Percentiles rank a stretch among this genome's conserved stretches.
Conservation (phyloP, 192 early-diverging fungal species). For the Mortierella antarctica region DNA sequence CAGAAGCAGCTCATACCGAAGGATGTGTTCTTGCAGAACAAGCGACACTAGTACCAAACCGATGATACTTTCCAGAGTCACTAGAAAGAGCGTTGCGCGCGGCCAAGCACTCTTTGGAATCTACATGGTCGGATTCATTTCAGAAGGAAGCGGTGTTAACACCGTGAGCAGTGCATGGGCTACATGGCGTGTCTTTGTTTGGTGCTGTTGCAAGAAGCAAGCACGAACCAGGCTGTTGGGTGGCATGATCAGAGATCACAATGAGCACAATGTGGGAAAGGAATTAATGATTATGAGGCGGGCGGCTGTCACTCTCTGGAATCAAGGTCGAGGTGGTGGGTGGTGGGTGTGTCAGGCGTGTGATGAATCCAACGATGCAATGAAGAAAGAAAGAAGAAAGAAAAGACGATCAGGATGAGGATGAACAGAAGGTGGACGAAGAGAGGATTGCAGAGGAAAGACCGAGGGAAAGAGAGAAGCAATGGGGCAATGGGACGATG, state of each 20-base stretch:
- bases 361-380: background rate
- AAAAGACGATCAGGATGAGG: background rate
- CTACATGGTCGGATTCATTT: background rate
- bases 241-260: too few species aligned
- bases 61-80: conserved; percentile 21
- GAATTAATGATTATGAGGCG: too few species aligned
- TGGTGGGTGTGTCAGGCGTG: background rate
- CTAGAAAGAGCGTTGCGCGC: conserved; percentile 23
- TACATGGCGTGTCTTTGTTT: too few species aligned
- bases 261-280: too few species aligned
- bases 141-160: background rate
- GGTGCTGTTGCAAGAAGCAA: too few species aligned
- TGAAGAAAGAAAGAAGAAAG: background rate
- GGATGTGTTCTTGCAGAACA: conserved; percentile 32
- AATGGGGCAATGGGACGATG: background rate
- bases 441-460: background rate
- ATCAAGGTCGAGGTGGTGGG: background rate
- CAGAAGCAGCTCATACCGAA: background rate
- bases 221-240: too few species aligned
- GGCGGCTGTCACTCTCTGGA: background rate
- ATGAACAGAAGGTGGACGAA: background rate
- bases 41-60: conserved; percentile 24
- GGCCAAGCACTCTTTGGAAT: conserved; percentile 36
- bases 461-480: background rate
- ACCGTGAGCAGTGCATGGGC: too few species aligned